Percentiles rank a stretch among this genome's conserved stretches.
phyloP scores from a whole-genome alignment of 192 early-diverging fungal genomes.

The Coemansia sp. region DNA sequence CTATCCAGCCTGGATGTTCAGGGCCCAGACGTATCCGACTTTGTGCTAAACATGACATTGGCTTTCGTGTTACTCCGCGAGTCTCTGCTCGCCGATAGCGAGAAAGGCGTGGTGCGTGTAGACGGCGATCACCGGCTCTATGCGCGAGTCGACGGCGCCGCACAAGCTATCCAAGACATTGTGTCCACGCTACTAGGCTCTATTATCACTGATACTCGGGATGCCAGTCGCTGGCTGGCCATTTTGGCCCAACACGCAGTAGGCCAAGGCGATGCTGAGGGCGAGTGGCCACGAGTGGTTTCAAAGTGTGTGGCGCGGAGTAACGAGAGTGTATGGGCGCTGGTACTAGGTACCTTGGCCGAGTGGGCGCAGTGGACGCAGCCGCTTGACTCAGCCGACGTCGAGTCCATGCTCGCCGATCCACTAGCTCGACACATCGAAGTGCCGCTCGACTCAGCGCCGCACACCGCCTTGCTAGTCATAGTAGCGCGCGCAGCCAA shows the following conservation, averaged over 20 bases:
- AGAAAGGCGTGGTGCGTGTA: constrained; percentile 14
- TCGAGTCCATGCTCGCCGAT: constrained; percentile 30
- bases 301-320: background rate
- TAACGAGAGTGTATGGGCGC: constrained; percentile 22
- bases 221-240: constrained; percentile 37
- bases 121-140: constrained; percentile 12
- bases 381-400: constrained; percentile 13
- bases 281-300: constrained; percentile 22
- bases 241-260: constrained; percentile 1
- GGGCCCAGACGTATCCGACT: background rate
- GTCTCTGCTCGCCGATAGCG: constrained; percentile 12
- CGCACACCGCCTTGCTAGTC: constrained; percentile 2
- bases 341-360: constrained; percentile 30
- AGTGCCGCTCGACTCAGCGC: background rate
- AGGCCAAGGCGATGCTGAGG: background rate
- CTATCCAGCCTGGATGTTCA: constrained; percentile 8
- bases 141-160: constrained; percentile 22
- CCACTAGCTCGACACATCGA: constrained; percentile 25
- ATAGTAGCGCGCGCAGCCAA: constrained; percentile 23
- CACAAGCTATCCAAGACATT: constrained; percentile 25
- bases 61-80: constrained; percentile 47
- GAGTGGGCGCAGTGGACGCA: constrained; percentile 47
- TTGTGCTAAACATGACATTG: constrained; percentile 34
- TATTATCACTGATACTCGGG: background rate
- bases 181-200: constrained; percentile 28